A percentile compares a stretch with the other conserved stretches of the same genome.
phyloP scores from a whole-genome alignment of 768 basidiomycete species.

The Gyrodon lividus region DNA sequence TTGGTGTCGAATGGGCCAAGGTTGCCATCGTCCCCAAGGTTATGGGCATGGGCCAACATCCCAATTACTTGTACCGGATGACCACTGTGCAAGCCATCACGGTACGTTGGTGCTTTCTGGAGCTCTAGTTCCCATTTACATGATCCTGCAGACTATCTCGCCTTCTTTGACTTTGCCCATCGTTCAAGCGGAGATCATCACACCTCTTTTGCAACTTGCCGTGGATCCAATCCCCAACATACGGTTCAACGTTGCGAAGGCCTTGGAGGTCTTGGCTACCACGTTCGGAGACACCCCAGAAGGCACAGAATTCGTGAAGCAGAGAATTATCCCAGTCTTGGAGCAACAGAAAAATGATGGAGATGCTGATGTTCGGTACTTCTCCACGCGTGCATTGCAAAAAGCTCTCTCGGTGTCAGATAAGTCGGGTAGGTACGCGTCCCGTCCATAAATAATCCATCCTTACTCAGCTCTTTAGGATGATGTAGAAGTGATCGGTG shows the following conservation, averaged over 20 bases:
- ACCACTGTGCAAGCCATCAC: conserved; percentile 98
- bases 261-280: conserved; percentile 82
- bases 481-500: conserved; percentile 21
- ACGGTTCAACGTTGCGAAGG: conserved; percentile 97
- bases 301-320: conserved; percentile 71
- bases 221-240: conserved; percentile 97
- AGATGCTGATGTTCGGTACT: conserved; percentile 97
- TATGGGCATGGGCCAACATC: conserved; percentile 94
- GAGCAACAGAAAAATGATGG: conserved; percentile 84
- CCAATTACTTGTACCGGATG: conserved; percentile 97
- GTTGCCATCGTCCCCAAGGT: conserved; percentile 94
- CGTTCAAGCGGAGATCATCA: conserved; percentile 80
- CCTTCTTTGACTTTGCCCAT: conserved; percentile 85
- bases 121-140: conserved; percentile 4
- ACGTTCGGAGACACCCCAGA: conserved; percentile 63
- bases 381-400: conserved; percentile 80
- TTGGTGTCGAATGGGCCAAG: conserved; percentile 97
- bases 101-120: conserved; percentile 45
- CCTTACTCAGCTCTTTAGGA: conserved; percentile 14
- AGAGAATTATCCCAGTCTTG: conserved; percentile 77
- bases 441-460: not conserved
- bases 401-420: conserved; percentile 41
- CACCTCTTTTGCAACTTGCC: conserved; percentile 77
- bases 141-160: conserved; percentile 76
- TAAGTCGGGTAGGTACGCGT: conserved; percentile 35